These are phyloP conservation scores for Penicillium bialowiezense DNA, from an alignment of 495 filamentous ascomycete genomes.

Conservation along the genomic window DNA sequence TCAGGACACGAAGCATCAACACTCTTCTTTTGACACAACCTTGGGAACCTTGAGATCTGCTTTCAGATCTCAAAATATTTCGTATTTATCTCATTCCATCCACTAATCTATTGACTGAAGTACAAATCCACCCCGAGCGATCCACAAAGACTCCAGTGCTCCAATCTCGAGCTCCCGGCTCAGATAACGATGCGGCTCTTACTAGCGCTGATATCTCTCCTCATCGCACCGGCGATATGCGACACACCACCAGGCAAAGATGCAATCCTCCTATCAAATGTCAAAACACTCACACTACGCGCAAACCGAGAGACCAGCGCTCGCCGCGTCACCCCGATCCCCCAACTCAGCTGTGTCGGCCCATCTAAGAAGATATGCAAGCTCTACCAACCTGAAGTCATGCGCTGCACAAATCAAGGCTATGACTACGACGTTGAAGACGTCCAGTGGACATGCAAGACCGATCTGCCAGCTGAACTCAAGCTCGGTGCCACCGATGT, in stretches of 20 bases:
- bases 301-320: constrained; percentile 60
- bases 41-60: background rate
- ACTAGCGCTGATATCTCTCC: constrained; percentile 21
- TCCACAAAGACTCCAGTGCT: too few species aligned
- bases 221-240: constrained; percentile 25
- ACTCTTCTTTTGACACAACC: background rate
- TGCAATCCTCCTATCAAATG: constrained; percentile 69
- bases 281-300: constrained; percentile 76
- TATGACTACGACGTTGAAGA: constrained; percentile 64
- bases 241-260: constrained; percentile 48
- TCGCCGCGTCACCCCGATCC: constrained; percentile 73
- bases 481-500: constrained; percentile 91
- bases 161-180: too few species aligned
- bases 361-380: constrained; percentile 52
- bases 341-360: constrained; percentile 80
- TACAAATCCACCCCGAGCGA: too few species aligned
- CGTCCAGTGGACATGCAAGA: constrained; percentile 86
- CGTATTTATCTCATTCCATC: too few species aligned
- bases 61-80: too few species aligned
- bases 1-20: background rate
- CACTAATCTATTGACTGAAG: too few species aligned
- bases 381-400: constrained; percentile 69
- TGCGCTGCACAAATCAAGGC: constrained; percentile 88
- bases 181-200: constrained; percentile 6
- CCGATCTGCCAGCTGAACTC: constrained; percentile 74